Conservation (phyloP, 2,329 filamentous ascomycete genomes). For the Lasiodiplodia sp. region DNA sequence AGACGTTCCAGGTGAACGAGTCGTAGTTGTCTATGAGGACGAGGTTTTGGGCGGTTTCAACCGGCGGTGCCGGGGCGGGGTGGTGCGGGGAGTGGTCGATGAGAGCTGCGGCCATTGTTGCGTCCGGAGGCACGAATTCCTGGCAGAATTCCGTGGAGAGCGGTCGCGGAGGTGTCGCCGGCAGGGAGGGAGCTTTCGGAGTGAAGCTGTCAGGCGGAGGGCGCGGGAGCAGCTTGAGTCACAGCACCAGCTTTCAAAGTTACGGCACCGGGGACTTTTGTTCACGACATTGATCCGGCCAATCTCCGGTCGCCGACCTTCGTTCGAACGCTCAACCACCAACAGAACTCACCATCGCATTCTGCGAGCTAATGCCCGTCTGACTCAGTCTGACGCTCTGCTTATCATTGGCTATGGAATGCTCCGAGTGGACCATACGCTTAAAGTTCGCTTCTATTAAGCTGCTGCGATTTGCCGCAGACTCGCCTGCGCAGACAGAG, state of each 20-base stretch:
- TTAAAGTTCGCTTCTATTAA: background rate
- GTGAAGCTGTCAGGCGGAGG: background rate
- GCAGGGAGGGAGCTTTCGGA: background rate
- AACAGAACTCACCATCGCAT: background rate
- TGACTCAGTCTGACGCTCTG: background rate
- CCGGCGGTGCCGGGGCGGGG: constrained; percentile 73
- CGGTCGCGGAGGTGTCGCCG: background rate
- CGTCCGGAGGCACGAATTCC: background rate
- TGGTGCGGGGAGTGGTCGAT: constrained; percentile 89
- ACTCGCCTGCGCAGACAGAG: background rate
- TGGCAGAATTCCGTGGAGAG: background rate
- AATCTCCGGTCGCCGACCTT: background rate
- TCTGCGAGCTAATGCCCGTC: background rate
- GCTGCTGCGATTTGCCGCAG: background rate
- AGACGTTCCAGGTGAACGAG: constrained; percentile 99
- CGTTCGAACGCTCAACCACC: background rate
- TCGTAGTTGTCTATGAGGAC: constrained; percentile 99
- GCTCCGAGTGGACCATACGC: background rate
- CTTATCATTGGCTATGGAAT: background rate
- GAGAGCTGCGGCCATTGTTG: constrained; percentile 57
- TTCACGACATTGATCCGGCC: constrained; percentile 2
- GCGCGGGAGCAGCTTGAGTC: constrained; percentile 11
- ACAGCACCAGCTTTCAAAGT: constrained; percentile 4
- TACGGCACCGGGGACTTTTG: background rate
- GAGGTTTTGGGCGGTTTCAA: constrained; percentile 85